These are phyloP conservation scores for Trametes maxima DNA, from an alignment of 768 basidiomycete species.

Conservation along the genomic window DNA sequence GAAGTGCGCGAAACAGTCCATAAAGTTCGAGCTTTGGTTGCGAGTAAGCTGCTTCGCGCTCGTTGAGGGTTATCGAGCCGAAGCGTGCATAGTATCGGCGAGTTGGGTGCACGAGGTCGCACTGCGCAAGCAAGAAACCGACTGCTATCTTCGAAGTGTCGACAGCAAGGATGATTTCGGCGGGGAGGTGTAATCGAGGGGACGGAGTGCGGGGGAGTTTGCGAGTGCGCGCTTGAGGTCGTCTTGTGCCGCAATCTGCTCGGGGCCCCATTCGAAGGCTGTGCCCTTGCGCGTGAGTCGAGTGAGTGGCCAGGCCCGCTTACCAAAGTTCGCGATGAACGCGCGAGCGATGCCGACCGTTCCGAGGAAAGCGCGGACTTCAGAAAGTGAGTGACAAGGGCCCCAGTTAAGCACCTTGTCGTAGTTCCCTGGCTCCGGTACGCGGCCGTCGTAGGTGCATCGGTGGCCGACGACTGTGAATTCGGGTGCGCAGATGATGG, in stretches of 20 bases:
- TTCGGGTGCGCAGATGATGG: background rate
- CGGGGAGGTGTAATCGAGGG: slow-evolving; percentile 28
- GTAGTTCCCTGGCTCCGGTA: slow-evolving; percentile 32
- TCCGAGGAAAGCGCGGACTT: slow-evolving; percentile 32
- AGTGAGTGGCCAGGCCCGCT: slow-evolving; percentile 24
- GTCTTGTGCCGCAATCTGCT: slow-evolving; percentile 18
- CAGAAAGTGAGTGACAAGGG: slow-evolving; percentile 17
- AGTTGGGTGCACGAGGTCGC: slow-evolving; percentile 14
- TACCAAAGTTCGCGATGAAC: slow-evolving; percentile 30
- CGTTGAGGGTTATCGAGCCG: slow-evolving; percentile 42
- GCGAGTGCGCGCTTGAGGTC: slow-evolving; percentile 23
- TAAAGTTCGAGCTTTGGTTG: slow-evolving; percentile 36
- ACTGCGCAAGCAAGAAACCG: slow-evolving; percentile 33
- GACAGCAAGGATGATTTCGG: slow-evolving; percentile 26
- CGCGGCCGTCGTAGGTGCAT: slow-evolving; percentile 39
- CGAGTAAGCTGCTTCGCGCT: slow-evolving; percentile 20
- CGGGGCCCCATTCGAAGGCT: slow-evolving; percentile 22
- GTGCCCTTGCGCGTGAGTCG: slow-evolving; percentile 26
- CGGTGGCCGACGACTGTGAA: slow-evolving; percentile 39
- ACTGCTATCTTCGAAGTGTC: slow-evolving; percentile 31
- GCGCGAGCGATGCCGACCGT: slow-evolving; percentile 26
- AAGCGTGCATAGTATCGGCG: slow-evolving; percentile 35
- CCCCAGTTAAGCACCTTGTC: slow-evolving; percentile 33
- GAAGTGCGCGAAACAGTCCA: slow-evolving; percentile 23
- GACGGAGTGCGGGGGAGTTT: slow-evolving; percentile 17